phyloP scores from a whole-genome alignment of 1,284 basidiomycete genomes.

The Inonotus hispidus region DNA sequence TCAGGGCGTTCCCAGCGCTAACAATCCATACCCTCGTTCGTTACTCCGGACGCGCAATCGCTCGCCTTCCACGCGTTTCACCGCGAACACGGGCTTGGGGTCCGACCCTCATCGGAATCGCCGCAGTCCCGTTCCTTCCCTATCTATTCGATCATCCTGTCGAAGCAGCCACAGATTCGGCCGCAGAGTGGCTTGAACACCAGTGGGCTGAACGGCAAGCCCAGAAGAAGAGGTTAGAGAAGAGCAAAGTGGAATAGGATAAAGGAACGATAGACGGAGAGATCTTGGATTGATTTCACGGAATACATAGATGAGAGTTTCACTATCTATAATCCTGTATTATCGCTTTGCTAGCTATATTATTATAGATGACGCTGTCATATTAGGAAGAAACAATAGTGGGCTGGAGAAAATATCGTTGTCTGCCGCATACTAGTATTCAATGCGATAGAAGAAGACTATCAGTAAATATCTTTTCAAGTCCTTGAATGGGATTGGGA shows the following conservation, averaged over 20 bases:
- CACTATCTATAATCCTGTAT: neutral
- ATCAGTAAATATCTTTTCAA: neutral
- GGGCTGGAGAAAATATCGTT: no score
- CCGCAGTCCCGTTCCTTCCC: constrained; percentile 75
- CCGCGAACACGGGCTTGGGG: constrained; percentile 71
- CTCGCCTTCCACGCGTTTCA: constrained; percentile 47
- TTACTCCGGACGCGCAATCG: constrained; percentile 73
- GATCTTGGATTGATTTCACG: neutral
- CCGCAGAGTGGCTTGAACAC: constrained; percentile 62
- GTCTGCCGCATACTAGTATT: no score
- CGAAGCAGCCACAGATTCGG: constrained; percentile 58
- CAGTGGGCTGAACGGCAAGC: constrained; percentile 24
- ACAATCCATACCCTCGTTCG: constrained; percentile 84
- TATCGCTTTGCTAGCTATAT: neutral
- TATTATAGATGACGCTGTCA: neutral
- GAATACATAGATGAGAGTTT: neutral
- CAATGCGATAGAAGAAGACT: no score
- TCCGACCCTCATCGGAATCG: constrained; percentile 74
- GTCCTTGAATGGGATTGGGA: neutral
- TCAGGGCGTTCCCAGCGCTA: constrained; percentile 70
- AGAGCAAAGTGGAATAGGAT: neutral
- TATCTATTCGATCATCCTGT: constrained; percentile 84
- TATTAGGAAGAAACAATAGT: neutral
- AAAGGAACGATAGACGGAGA: no score
- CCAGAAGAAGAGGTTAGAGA: constrained; percentile 1